Percentiles rank a stretch among this genome's conserved stretches.
Evolutionary conservation across 2,329 filamentous ascomycete species (phyloP).

Genomic region (Domatiomyces globalis): DNA sequence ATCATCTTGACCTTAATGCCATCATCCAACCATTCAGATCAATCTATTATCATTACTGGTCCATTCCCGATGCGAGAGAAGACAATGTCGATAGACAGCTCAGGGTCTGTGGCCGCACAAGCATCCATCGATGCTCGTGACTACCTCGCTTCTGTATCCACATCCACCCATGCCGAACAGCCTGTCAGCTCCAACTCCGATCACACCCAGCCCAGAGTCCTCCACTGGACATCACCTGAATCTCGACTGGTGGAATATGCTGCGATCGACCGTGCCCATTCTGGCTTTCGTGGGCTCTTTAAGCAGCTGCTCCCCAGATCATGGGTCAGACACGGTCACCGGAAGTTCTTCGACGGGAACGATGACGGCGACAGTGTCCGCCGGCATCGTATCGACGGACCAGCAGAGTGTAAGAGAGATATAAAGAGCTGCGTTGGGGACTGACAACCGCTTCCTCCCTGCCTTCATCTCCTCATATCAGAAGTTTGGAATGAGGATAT

Average conservation of each 20-base stretch:
- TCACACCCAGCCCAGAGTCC: background rate
- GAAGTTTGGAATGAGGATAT: background rate
- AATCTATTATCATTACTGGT: background rate
- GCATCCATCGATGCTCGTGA: background rate
- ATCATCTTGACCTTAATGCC: background rate
- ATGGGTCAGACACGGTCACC: background rate
- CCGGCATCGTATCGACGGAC: background rate
- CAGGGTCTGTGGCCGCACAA: background rate
- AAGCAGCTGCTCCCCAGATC: background rate
- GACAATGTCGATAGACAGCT: background rate
- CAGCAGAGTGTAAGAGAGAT: background rate
- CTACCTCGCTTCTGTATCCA: background rate
- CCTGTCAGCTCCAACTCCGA: background rate
- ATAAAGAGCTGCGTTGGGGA: background rate
- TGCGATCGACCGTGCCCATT: background rate
- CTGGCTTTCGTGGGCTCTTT: background rate
- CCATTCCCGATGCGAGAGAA: background rate
- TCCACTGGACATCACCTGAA: background rate
- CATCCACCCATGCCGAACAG: background rate
- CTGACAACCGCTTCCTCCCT: background rate
- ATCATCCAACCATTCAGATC: background rate
- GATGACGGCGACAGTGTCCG: background rate
- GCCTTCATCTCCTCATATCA: background rate
- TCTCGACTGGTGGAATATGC: background rate
- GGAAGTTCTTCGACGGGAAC: conserved; percentile 1